Percentiles rank a stretch among this genome's conserved stretches.
These are phyloP conservation scores for Psilocybe subaeruginosa DNA, from an alignment of 768 basidiomycete genomes.

Conservation along the genomic window DNA sequence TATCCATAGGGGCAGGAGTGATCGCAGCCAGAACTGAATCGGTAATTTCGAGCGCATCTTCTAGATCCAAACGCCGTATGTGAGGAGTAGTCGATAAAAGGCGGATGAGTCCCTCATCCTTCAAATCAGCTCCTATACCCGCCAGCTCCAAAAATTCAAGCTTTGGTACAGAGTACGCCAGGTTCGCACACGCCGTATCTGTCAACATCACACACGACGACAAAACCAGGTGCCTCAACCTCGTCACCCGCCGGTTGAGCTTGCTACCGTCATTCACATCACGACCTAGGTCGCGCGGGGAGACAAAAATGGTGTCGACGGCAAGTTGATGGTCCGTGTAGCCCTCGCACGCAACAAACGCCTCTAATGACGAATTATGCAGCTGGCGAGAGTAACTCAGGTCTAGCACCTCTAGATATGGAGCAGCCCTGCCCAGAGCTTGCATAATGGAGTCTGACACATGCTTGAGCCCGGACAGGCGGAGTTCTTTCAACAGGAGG, in stretches of 20 bases:
- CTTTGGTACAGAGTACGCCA: slow-evolving; percentile 69
- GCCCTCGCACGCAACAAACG: slow-evolving; percentile 62
- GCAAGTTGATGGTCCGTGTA: slow-evolving; percentile 35
- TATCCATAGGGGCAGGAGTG: slow-evolving; percentile 42
- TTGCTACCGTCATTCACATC: slow-evolving; percentile 49
- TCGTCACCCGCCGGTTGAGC: slow-evolving; percentile 63
- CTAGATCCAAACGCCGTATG: slow-evolving; percentile 82
- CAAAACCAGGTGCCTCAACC: slow-evolving; percentile 72
- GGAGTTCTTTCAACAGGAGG: slow-evolving; percentile 62
- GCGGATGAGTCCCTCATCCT: slow-evolving; percentile 72
- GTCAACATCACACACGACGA: slow-evolving; percentile 75
- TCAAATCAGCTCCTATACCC: slow-evolving; percentile 69
- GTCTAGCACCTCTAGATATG: slow-evolving; percentile 79
- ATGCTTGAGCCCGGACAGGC: slow-evolving; percentile 68
- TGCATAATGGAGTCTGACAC: slow-evolving; percentile 63
- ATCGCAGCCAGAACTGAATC: slow-evolving; percentile 72
- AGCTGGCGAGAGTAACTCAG: slow-evolving; percentile 72
- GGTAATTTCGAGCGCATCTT: slow-evolving; percentile 75
- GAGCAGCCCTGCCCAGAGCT: slow-evolving; percentile 68
- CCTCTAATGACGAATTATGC: slow-evolving; percentile 76
- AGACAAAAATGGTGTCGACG: slow-evolving; percentile 51
- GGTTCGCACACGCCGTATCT: slow-evolving; percentile 72
- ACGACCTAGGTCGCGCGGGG: slow-evolving; percentile 67
- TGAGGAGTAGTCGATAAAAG: slow-evolving; percentile 70
- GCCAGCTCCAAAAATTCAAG: slow-evolving; percentile 83